Conservation (phyloP, 2,329 filamentous ascomycete genomes). For the Coniochaeta sp. region DNA sequence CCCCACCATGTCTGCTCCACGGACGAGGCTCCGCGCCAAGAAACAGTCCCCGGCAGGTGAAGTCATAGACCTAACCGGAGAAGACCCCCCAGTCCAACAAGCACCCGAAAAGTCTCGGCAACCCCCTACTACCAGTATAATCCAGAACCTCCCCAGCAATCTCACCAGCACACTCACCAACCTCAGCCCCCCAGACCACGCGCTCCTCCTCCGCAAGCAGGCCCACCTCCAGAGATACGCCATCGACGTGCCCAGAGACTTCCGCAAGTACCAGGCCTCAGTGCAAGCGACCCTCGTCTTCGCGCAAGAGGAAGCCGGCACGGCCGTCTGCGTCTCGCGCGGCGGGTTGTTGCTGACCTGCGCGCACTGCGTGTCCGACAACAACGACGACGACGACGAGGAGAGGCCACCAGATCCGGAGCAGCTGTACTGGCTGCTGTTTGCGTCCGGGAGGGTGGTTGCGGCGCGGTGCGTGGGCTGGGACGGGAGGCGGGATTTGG, state of each 20-base stretch:
- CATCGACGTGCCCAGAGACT: background rate
- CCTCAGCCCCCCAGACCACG: background rate
- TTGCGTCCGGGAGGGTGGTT: conserved; percentile 30
- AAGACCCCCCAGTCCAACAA: too few species aligned
- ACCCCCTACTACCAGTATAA: too few species aligned
- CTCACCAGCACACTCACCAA: background rate
- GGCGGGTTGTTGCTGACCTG: conserved; percentile 40
- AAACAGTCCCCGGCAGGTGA: background rate
- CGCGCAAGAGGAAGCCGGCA: conserved; percentile 40
- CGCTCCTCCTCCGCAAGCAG: conserved; percentile 6
- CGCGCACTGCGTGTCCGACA: conserved; percentile 39
- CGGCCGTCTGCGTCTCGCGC: conserved; percentile 39
- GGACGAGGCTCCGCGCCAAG: background rate
- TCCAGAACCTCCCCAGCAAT: background rate
- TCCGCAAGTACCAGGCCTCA: background rate
- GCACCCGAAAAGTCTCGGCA: too few species aligned
- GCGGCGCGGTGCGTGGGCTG: conserved; percentile 31
- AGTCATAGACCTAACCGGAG: background rate
- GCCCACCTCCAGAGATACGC: conserved; percentile 3
- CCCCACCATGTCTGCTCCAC: background rate
- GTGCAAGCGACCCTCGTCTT: conserved; percentile 32
- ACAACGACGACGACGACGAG: conserved; percentile 28
- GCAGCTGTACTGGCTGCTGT: conserved; percentile 33
- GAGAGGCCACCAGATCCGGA: conserved; percentile 19
- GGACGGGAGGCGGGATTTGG: conserved; percentile 36